phyloP scores from a whole-genome alignment of 1,284 basidiomycete genomes.

The Pterula multifida region DNA sequence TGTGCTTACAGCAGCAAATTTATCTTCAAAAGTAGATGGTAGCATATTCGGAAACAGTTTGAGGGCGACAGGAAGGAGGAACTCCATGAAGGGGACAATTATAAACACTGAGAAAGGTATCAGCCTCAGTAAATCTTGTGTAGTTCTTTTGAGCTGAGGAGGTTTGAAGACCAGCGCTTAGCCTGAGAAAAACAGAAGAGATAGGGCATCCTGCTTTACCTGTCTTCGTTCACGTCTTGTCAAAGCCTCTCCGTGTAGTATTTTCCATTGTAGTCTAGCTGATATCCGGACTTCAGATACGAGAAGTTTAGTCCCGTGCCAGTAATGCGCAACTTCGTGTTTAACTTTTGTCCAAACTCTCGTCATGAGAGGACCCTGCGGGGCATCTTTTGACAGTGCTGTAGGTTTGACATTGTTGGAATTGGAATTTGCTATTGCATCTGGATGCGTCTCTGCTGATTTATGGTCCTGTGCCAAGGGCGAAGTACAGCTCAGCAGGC shows the following conservation, averaged over 20 bases:
- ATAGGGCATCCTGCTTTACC: slow-evolving; percentile 37
- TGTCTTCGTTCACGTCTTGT: slow-evolving; percentile 92
- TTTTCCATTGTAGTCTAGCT: slow-evolving; percentile 79
- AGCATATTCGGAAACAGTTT: slow-evolving; percentile 99
- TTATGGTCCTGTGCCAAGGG: slow-evolving; percentile 13
- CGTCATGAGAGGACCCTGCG: slow-evolving; percentile 39
- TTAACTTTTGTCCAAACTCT: slow-evolving; percentile 88
- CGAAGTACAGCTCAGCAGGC: slow-evolving; percentile 15
- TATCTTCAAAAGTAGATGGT: slow-evolving; percentile 96
- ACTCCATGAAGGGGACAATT: slow-evolving; percentile 96
- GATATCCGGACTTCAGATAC: slow-evolving; percentile 93
- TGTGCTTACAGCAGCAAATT: slow-evolving; percentile 73
- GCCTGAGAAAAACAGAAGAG: slow-evolving; percentile 6
- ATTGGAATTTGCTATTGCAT: slow-evolving; percentile 13
- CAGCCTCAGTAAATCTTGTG: slow-evolving; percentile 83
- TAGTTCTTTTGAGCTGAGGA: slow-evolving; percentile 79
- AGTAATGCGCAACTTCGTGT: slow-evolving; percentile 94
- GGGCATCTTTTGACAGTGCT: slow-evolving; percentile 36
- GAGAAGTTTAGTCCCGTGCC: slow-evolving; percentile 91
- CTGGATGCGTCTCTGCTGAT: slow-evolving; percentile 13
- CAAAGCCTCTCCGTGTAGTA: slow-evolving; percentile 83
- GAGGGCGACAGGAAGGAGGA: slow-evolving; percentile 92
- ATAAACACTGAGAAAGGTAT: slow-evolving; percentile 95
- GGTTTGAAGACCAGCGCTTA: background rate
- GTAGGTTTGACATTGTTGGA: slow-evolving; percentile 31